A percentile compares a stretch with the other conserved stretches of the same genome.
These are phyloP conservation scores for Wickerhamiella alocasiicola DNA, from an alignment of 805 yeast species.

Conservation along the genomic window DNA sequence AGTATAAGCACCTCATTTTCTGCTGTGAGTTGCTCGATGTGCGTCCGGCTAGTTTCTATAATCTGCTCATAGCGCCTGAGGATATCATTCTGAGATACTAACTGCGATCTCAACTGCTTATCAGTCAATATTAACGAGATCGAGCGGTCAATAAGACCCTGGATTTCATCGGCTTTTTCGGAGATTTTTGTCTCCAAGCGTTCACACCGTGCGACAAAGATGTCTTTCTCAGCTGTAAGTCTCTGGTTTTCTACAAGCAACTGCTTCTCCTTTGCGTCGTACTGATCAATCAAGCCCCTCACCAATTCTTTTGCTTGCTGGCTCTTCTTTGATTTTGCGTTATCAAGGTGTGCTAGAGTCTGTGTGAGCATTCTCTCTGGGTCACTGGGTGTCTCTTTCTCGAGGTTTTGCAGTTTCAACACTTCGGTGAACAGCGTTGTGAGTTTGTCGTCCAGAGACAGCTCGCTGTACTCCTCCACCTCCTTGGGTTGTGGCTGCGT, in stretches of 20 bases:
- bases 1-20: slow-evolving; percentile 3
- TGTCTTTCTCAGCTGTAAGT: background rate
- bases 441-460: slow-evolving; percentile 12
- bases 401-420: slow-evolving; percentile 10
- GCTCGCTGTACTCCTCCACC: slow-evolving; percentile 5
- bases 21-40: slow-evolving; percentile 5
- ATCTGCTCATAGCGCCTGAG: slow-evolving; percentile 8
- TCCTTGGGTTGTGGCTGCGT: background rate
- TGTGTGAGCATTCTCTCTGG: slow-evolving; percentile 12
- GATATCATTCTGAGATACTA: slow-evolving; percentile 7
- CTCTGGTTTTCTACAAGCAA: slow-evolving; percentile 6
- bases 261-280: slow-evolving; percentile 12
- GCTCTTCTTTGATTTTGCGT: slow-evolving; percentile 8
- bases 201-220: slow-evolving; percentile 2
- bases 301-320: slow-evolving; percentile 13
- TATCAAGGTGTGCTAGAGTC: slow-evolving; percentile 11
- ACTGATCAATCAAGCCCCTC: slow-evolving; percentile 11
- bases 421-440: slow-evolving; percentile 10
- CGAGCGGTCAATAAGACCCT: slow-evolving; percentile 9
- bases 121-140: slow-evolving; percentile 10
- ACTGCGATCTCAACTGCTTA: slow-evolving; percentile 9
- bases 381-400: slow-evolving; percentile 10
- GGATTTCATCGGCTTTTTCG: slow-evolving; percentile 8
- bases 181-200: background rate
- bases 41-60: slow-evolving; percentile 6